Percentiles rank a stretch among this genome's conserved stretches.
Conservation (phyloP, 768 basidiomycete genomes). For the Cystofilobasidium bisporidii region DNA sequence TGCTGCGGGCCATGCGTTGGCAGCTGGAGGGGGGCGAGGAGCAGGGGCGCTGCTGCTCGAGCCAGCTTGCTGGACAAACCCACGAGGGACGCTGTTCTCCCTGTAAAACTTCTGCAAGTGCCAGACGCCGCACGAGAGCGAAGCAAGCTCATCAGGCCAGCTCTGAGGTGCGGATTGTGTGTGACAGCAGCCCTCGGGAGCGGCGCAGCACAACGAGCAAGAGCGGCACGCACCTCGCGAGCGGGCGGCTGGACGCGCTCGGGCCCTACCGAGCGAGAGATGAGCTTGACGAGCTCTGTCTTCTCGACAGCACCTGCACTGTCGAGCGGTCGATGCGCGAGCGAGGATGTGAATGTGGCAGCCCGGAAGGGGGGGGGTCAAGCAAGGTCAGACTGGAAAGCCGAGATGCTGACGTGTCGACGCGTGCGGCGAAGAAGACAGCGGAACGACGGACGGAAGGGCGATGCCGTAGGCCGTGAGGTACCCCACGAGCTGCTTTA, state of each 20-base stretch:
- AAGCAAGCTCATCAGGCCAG: neutral
- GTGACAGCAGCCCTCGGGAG: neutral
- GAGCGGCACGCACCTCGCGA: neutral
- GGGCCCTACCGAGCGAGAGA: neutral
- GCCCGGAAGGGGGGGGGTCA: too few relatives aligned
- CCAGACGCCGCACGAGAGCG: too few relatives aligned
- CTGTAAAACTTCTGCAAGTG: constrained; percentile 11
- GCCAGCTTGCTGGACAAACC: neutral
- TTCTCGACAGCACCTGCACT: constrained; percentile 17
- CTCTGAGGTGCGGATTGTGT: neutral
- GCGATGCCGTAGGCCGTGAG: neutral
- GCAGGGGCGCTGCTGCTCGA: too few relatives aligned
- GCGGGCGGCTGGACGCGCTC: neutral
- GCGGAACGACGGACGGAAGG: neutral
- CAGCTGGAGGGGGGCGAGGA: neutral
- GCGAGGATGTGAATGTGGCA: too few relatives aligned
- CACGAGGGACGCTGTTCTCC: constrained; percentile 2
- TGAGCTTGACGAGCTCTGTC: constrained; percentile 1
- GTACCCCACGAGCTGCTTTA: neutral
- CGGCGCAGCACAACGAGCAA: neutral
- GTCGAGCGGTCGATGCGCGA: too few relatives aligned
- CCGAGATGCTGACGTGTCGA: too few relatives aligned
- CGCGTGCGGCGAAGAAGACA: too few relatives aligned
- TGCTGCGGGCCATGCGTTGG: too few relatives aligned
- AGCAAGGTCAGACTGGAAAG: too few relatives aligned